These are phyloP conservation scores for Crassisporium funariophilum DNA, from an alignment of 768 basidiomycete genomes.

Conservation along the genomic window DNA sequence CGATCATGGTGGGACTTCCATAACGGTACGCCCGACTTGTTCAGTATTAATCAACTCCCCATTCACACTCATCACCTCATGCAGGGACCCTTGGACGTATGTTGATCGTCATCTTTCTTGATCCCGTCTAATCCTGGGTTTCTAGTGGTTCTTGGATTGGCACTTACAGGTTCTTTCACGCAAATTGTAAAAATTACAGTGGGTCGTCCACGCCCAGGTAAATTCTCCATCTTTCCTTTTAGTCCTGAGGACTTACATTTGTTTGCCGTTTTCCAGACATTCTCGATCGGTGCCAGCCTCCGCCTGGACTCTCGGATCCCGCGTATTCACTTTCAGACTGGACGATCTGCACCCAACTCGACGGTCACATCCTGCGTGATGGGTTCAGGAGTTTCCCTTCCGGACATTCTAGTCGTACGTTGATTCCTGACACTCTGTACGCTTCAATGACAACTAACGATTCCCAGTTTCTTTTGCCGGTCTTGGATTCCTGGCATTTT, in stretches of 20 bases:
- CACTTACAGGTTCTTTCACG: constrained; percentile 79
- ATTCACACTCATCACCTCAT: background rate
- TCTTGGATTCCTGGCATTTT: constrained; percentile 84
- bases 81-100: constrained; percentile 46
- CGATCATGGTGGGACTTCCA: constrained; percentile 92
- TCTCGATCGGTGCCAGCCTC: constrained; percentile 72
- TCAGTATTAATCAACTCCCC: background rate
- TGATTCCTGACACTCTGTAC: background rate
- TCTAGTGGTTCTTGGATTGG: constrained; percentile 57
- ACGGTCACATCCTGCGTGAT: constrained; percentile 61
- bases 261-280: constrained; percentile 44
- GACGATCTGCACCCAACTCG: constrained; percentile 77
- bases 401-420: constrained; percentile 85
- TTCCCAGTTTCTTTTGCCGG: constrained; percentile 87
- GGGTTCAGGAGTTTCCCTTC: constrained; percentile 94
- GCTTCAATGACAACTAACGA: background rate
- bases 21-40: constrained; percentile 48
- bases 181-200: constrained; percentile 86
- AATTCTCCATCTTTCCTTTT: constrained; percentile 1
- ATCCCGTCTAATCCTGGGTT: constrained; percentile 6
- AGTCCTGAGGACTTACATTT: background rate
- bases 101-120: constrained; percentile 13
- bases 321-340: constrained; percentile 73
- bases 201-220: constrained; percentile 87
- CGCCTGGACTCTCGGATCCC: constrained; percentile 62